phyloP scores from a whole-genome alignment of 768 basidiomycete species.

The Mycena metata region DNA sequence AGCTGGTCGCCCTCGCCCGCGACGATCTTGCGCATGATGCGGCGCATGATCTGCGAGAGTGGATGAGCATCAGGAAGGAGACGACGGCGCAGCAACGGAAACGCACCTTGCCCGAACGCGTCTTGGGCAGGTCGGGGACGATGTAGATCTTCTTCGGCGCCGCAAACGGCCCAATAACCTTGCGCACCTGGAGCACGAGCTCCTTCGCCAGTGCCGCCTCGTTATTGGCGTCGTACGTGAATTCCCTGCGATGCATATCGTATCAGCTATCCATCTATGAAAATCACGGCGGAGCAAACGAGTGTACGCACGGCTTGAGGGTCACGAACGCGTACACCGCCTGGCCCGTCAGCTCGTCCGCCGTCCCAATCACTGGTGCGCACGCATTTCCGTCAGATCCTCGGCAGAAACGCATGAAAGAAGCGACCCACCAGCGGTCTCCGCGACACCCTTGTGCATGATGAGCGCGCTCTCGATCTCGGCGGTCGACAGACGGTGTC shows the following conservation, averaged over 20 bases:
- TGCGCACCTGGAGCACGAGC: constrained; percentile 94
- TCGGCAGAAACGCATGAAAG: neutral
- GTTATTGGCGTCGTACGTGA: constrained; percentile 77
- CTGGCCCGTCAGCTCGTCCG: constrained; percentile 92
- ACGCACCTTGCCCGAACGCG: constrained; percentile 90
- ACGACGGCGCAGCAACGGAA: too few relatives aligned
- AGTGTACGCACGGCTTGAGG: constrained; percentile 83
- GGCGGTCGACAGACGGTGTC: constrained; percentile 96
- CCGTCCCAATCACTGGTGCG: constrained; percentile 78
- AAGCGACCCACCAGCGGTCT: constrained; percentile 77
- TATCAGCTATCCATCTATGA: neutral
- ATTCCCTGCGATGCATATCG: constrained; percentile 67
- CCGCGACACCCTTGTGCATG: constrained; percentile 93
- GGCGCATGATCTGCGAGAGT: constrained; percentile 84
- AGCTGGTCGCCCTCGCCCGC: constrained; percentile 95
- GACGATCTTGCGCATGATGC: constrained; percentile 97
- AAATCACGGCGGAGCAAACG: too few relatives aligned
- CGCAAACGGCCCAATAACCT: constrained; percentile 98
- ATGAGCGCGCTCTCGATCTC: constrained; percentile 99
- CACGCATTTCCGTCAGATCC: constrained; percentile 25
- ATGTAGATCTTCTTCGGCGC: constrained; percentile 94
- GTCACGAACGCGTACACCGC: constrained; percentile 96
- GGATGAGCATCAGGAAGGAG: constrained; percentile 6
- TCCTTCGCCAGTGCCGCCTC: constrained; percentile 86
- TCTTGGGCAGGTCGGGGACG: constrained; percentile 91